Base-by-base conservation (phyloP, 352 stramenopile species). In the Saprolegnia diclina region DNA sequence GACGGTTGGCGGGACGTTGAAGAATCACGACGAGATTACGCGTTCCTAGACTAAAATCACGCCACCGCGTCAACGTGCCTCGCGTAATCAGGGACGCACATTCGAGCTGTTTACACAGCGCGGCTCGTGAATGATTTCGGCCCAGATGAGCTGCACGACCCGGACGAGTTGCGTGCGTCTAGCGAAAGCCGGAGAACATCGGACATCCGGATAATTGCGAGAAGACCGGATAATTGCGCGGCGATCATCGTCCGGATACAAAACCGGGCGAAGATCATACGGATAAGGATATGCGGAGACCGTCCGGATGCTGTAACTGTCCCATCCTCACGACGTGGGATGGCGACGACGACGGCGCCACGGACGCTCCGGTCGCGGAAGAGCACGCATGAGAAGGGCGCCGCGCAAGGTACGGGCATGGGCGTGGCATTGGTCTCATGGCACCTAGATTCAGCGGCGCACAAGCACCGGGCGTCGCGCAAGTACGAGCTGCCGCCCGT, bases 401-500 rank as follows among this genome's bases (percentile, higher is more conserved):
- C 18, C 3, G 42, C 11, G 42, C 42, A 3, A n/a, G 42, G 42
- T 48, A 48, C 18, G 11, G 42, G 13, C 4, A 14, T n/a, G 11
- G 42, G 3, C 42, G 18, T 14, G 42, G 10, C 42, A 3, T 4
- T 14, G 11, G 42, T 4, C 42, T n/a, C 42, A 48, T 14, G 42
- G 42, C 18, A 7, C 42, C 18, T 48, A 48, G 42, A n/a, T 48
- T 3, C 42, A n/a, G 42, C 42, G 11, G 52, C 11, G 24, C 24
- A 42, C 52, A 59, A 59, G 52, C 24, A 40, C 19, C 52, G 52
- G n/a, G 46, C n/a, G 5, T 22, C 46, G 11, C 52, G 52, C 18
- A 69, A 69, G 63, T 38, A 50, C 21, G 42, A 69, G 9, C 29
- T 61, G 26, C 45, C 46, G 35, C 63, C 63, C 22, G 42, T 48